Evolutionary conservation across 768 basidiomycete genomes (phyloP).

Genomic region (Coprinopsis cinerea): DNA sequence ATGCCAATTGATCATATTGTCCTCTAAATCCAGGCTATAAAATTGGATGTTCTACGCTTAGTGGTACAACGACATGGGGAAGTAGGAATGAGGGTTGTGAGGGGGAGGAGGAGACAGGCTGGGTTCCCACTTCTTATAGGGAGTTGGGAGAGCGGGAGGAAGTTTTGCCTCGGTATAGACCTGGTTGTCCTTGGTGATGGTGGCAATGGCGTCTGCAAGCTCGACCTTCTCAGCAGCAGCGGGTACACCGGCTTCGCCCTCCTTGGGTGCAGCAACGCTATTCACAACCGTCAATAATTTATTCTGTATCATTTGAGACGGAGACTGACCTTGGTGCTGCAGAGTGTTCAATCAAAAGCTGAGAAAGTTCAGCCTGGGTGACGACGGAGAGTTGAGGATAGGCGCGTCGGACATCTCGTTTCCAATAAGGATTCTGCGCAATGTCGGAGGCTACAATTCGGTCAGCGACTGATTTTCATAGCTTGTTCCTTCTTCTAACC

Average conservation of each 20-base stretch:
- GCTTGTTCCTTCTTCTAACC: conserved; percentile 36
- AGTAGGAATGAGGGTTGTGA: conserved; percentile 76
- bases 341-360: conserved; percentile 78
- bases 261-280: conserved; percentile 52
- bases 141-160: conserved; percentile 67
- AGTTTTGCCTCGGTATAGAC: conserved; percentile 58
- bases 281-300: background rate
- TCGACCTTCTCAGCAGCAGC: conserved; percentile 41
- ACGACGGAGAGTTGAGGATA: conserved; percentile 91
- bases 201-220: conserved; percentile 66
- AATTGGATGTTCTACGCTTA: conserved; percentile 16
- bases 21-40: background rate
- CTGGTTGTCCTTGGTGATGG: conserved; percentile 50
- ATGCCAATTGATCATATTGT: too few species aligned
- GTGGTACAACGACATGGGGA: conserved; percentile 69
- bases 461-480: background rate
- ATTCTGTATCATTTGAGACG: background rate
- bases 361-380: conserved; percentile 77
- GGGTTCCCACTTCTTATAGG: conserved; percentile 72
- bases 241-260: conserved; percentile 40
- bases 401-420: conserved; percentile 87
- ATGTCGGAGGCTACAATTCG: conserved; percentile 68
- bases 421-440: conserved; percentile 92
- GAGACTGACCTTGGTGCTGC: conserved; percentile 53
- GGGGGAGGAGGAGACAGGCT: conserved; percentile 71